Base-by-base conservation (phyloP, 2,329 filamentous ascomycete genomes). In the Fusarium coffeatum region DNA sequence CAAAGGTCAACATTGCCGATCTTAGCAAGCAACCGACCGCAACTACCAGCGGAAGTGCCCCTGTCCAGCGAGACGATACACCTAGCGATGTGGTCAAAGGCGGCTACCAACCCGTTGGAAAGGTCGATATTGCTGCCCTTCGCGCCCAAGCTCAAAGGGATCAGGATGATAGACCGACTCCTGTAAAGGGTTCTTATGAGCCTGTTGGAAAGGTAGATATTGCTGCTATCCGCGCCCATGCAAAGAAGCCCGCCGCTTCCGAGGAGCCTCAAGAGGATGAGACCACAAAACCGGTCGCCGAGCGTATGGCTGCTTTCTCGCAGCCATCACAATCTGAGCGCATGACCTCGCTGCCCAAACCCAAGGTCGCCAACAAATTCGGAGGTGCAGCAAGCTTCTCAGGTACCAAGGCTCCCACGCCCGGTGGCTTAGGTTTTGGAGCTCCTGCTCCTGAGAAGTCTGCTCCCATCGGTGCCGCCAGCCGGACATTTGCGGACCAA, bases 121-220 rank as follows among this genome's bases (percentile, higher is more conserved):
- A 98, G 83, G 92, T 99, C n/a, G 94, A 99, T 76, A 98, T 99
- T 81, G 92, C 92, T 25, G 94, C 93, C 40, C 92, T 99, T 72
- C 89, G 96, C 68, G 90, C 85, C 78, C 93, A 87, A 83, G 94
- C 82, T 77, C 90, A 85, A 84, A 90, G 84, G 74, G 85, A 79
- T 80, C 86, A 86, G 47, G 93, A 98, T 76, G 92, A 97, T 72
- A 87, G 94, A 58, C 96, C 96, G 6, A 88, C 91, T 2, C 88
- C 89, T 8, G 93, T 98, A 22, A 98, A 97, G 81, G 96, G 96
- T 43, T 88, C 94, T 25, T 99, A 99, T 77, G 92, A 98, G 80
- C 96, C 96, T 3, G 86, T 98, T 22, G 96, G 96, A 48, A 98
- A 98, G 82, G 95, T 99, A 12, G 96, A 99, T 74, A 98, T 99